phyloP scores from a whole-genome alignment of 345 rosid genomes.

The Sonneratia alba region DNA sequence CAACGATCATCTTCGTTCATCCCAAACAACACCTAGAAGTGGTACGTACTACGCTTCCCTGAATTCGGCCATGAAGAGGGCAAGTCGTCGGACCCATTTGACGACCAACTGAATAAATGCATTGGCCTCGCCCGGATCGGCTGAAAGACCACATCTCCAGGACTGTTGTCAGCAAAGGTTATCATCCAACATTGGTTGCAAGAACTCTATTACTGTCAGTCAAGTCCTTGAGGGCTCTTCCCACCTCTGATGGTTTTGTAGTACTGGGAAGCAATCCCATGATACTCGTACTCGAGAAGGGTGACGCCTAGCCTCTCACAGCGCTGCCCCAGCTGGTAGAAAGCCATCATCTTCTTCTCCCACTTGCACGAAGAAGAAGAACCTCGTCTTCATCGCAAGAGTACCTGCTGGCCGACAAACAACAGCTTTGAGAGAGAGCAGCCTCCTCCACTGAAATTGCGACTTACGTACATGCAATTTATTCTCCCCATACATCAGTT shows the following conservation, averaged over 20 bases:
- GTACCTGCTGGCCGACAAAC: slow-evolving; percentile 29
- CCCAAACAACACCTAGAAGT: slow-evolving; percentile 34
- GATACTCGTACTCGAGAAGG: slow-evolving; percentile 24
- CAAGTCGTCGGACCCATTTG: slow-evolving; percentile 32
- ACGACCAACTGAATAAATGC: slow-evolving; percentile 20
- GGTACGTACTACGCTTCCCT: slow-evolving; percentile 27
- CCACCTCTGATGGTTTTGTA: slow-evolving; percentile 28
- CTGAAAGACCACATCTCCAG: slow-evolving; percentile 26
- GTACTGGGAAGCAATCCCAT: slow-evolving; percentile 23
- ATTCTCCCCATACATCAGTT: no score
- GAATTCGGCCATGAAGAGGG: slow-evolving; percentile 41
- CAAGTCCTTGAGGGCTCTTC: no score
- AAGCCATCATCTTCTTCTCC: no score
- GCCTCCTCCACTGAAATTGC: slow-evolving; percentile 31
- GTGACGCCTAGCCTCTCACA: slow-evolving; percentile 32
- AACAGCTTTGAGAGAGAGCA: slow-evolving; percentile 46
- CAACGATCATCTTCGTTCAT: slow-evolving; percentile 19
- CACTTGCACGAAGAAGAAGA: neutral
- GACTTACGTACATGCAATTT: neutral
- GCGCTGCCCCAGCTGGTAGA: no score
- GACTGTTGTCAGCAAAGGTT: slow-evolving; percentile 28
- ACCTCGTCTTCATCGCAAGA: slow-evolving; percentile 10
- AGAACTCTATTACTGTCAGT: no score
- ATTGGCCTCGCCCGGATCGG: slow-evolving; percentile 30
- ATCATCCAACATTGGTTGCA: no score